phyloP scores from a whole-genome alignment of 2,329 filamentous ascomycete genomes.

The Aspergillus pseudoviridinutans region DNA sequence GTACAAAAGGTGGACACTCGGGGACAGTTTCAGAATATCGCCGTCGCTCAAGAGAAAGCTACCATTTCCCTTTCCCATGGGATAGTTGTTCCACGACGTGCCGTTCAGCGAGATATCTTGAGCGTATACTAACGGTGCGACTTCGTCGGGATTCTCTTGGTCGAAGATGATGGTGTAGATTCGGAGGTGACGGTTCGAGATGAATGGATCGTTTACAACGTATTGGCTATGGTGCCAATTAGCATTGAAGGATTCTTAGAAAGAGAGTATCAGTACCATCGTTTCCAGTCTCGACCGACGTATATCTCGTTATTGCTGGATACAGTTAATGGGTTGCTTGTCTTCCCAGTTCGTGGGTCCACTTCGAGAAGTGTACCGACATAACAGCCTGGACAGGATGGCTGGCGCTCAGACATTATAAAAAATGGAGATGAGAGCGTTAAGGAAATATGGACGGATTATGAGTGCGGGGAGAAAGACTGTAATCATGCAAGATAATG shows the following conservation, averaged over 20 bases:
- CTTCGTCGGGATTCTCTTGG: constrained; percentile 29
- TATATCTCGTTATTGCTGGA: constrained; percentile 31
- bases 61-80: constrained; percentile 30
- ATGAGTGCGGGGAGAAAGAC: neutral
- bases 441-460: neutral
- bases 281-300: constrained; percentile 31
- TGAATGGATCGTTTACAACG: constrained; percentile 27
- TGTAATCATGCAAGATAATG: neutral
- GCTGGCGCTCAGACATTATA: neutral
- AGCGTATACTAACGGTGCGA: constrained; percentile 43
- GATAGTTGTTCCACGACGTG: constrained; percentile 36
- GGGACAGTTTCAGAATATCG: constrained; percentile 32
- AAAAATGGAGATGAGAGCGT: neutral
- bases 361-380: constrained; percentile 23
- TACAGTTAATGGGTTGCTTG: constrained; percentile 17
- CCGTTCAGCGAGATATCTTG: constrained; percentile 43
- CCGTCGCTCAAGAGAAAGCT: constrained; percentile 37
- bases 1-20: constrained; percentile 19
- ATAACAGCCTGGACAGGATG: neutral
- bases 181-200: constrained; percentile 42
- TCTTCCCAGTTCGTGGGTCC: constrained; percentile 14
- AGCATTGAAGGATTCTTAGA: constrained; percentile 1
- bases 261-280: constrained; percentile 23
- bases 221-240: constrained; percentile 27
- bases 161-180: constrained; percentile 44